These are phyloP conservation scores for Heliocybe sulcata DNA, from an alignment of 1,284 basidiomycete species.

Conservation along the genomic window DNA sequence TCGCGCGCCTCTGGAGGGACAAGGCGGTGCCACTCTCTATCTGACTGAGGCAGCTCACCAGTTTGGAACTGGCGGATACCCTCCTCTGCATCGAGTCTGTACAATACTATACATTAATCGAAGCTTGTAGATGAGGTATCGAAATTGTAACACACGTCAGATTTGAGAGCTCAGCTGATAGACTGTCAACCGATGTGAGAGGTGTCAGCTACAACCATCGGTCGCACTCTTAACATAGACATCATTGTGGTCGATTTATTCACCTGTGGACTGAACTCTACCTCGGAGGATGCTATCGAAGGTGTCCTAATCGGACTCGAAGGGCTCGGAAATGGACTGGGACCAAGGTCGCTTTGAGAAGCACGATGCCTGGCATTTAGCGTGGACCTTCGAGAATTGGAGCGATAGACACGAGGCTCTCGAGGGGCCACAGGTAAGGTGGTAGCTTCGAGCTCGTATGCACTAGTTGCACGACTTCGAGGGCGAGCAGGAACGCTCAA, in stretches of 20 bases:
- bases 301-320: slow-evolving; percentile 2
- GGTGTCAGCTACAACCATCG: slow-evolving; percentile 15
- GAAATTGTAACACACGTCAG: slow-evolving; percentile 39
- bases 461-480: slow-evolving; percentile 29
- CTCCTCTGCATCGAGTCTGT: slow-evolving; percentile 55
- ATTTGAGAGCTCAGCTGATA: slow-evolving; percentile 44
- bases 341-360: slow-evolving; percentile 32
- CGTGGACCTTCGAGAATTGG: slow-evolving; percentile 33
- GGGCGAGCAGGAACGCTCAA: slow-evolving; percentile 25
- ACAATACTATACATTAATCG: slow-evolving; percentile 8
- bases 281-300: slow-evolving; percentile 5
- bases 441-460: slow-evolving; percentile 22
- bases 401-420: slow-evolving; percentile 45
- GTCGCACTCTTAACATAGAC: slow-evolving; percentile 6
- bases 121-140: slow-evolving; percentile 12
- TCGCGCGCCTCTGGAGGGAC: slow-evolving; percentile 63
- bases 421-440: slow-evolving; percentile 32
- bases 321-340: not conserved
- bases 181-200: slow-evolving; percentile 18
- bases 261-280: slow-evolving; percentile 23
- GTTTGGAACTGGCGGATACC: slow-evolving; percentile 56
- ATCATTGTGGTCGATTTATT: slow-evolving; percentile 5
- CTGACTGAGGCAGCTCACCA: slow-evolving; percentile 47
- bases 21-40: slow-evolving; percentile 73
- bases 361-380: slow-evolving; percentile 26